Conservation (phyloP, 2,329 filamentous ascomycete genomes). For the Hymenoscyphus infarciens region DNA sequence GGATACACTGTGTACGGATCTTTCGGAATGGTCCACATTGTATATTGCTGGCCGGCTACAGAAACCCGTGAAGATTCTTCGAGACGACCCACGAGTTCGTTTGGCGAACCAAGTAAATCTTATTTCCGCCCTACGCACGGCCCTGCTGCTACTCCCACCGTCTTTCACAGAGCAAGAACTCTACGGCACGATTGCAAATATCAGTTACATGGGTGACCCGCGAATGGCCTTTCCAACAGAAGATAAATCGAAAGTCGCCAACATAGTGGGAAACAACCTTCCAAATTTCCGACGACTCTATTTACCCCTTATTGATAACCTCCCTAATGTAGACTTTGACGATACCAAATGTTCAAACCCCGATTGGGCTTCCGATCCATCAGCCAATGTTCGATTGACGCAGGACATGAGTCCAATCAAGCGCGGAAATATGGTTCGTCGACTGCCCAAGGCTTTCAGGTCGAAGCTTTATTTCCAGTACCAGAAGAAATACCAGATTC, state of each 20-base stretch:
- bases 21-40: conserved; percentile 87
- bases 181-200: conserved; percentile 85
- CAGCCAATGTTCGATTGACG: conserved; percentile 62
- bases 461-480: conserved; percentile 92
- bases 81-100: conserved; percentile 87
- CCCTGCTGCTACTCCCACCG: conserved; percentile 78
- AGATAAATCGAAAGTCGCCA: conserved; percentile 85
- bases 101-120: conserved; percentile 96
- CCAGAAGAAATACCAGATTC: conserved; percentile 84
- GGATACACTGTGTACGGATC: conserved; percentile 80
- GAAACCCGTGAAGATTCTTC: conserved; percentile 95
- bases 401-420: conserved; percentile 93
- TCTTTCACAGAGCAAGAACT: conserved; percentile 83
- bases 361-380: conserved; percentile 61
- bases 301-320: conserved; percentile 78
- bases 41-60: conserved; percentile 96
- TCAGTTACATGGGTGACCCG: conserved; percentile 95
- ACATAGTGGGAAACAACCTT: conserved; percentile 91
- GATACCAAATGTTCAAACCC: conserved; percentile 56
- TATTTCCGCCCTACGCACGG: conserved; percentile 84
- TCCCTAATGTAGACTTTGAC: conserved; percentile 82
- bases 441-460: conserved; percentile 81
- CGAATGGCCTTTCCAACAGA: conserved; percentile 90
- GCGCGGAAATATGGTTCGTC: conserved; percentile 93
- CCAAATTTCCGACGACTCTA: conserved; percentile 90